Evolutionary conservation across 139 green algal species (phyloP).

Genomic region (Chlorella sp.): DNA sequence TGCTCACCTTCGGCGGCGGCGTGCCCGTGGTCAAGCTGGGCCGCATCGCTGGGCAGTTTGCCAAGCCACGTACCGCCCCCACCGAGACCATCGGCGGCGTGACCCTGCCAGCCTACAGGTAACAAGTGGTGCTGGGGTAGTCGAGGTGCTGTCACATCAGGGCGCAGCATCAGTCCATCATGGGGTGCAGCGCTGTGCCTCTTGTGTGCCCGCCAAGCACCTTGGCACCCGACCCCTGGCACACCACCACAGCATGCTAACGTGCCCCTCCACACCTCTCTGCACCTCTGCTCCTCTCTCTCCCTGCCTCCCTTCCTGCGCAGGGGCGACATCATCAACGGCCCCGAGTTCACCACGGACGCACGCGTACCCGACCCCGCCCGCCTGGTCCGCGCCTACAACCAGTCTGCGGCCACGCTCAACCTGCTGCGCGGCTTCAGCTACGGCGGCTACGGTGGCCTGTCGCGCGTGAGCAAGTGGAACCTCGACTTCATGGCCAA

Average conservation of each 20-base stretch:
- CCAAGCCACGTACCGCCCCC: constrained; percentile 77
- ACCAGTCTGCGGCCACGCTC: constrained; percentile 94
- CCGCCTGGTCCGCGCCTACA: constrained; percentile 84
- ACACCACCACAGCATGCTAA: no score
- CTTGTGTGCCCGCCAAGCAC: no score
- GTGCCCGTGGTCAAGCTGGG: constrained; percentile 97
- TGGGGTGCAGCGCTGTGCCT: no score
- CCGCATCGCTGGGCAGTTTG: constrained; percentile 98
- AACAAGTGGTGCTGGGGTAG: no score
- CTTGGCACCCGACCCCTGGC: no score
- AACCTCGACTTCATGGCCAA: constrained; percentile 98
- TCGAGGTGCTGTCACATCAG: no score
- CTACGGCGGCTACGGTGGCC: constrained; percentile 89
- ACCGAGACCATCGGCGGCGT: constrained; percentile 49
- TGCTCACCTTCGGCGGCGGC: constrained; percentile 93
- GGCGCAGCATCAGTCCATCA: no score
- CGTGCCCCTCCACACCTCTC: no score
- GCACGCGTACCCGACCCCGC: constrained; percentile 84
- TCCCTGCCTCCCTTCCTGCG: no score
- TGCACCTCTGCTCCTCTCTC: no score
- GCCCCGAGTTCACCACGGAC: constrained; percentile 79
- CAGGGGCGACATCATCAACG: constrained; percentile 99
- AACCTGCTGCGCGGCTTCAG: constrained; percentile 97
- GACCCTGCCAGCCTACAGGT: constrained; percentile 57
- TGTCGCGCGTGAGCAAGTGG: constrained; percentile 89